Base-by-base conservation (phyloP, 202 grass and related monocot species). In the Setaria viridis region DNA sequence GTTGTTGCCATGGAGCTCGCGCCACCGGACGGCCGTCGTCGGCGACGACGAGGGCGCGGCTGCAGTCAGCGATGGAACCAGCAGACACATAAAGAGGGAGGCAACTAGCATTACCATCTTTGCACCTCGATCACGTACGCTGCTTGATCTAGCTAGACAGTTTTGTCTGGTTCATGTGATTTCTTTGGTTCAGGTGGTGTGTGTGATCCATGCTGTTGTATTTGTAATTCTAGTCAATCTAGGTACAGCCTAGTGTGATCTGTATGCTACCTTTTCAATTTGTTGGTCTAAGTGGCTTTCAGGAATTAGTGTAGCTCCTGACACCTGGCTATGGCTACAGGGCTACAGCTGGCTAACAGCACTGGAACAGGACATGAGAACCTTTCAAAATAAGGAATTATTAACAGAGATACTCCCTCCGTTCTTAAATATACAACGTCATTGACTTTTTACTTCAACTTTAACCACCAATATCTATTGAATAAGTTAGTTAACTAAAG, bases 1-100 rank as follows among this genome's bases (percentile, higher is more conserved):
- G 80, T 81, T 17, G 58, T 80, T 20, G n/a, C 89, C 89, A 3
- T 87, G 86, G 51, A 87, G 67, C 80, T 91, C 85, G 65, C 80
- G 79, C 89, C 89, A 91, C 77, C 85, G 75, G 46, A 80, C 71
- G 43, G 88, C 73, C 4, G 83, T 84, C 62, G 82, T 43, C 65
- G 15, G 75, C 51, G 51, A 0, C 15, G 51, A 11, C 53, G 53
- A 19, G 5, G 53, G 15, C 4, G 12, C 49, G 2, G 49, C 49
- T 4, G 49, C 49, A 4, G 2, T 1, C 11, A 51, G 53, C 20
- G 53, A 55, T 55, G 25, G 16, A 55, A 55, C 49, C 48, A 6
- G 20, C 56, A 21, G 9, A 10, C 19, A n/a, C 55, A 57, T 2
- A 20, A 57, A 9, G 55, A 57, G 55, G 19, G 55, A n/a, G 55